These are phyloP conservation scores for Hypholoma fasciculare DNA, from an alignment of 768 basidiomycete species.

Conservation along the genomic window DNA sequence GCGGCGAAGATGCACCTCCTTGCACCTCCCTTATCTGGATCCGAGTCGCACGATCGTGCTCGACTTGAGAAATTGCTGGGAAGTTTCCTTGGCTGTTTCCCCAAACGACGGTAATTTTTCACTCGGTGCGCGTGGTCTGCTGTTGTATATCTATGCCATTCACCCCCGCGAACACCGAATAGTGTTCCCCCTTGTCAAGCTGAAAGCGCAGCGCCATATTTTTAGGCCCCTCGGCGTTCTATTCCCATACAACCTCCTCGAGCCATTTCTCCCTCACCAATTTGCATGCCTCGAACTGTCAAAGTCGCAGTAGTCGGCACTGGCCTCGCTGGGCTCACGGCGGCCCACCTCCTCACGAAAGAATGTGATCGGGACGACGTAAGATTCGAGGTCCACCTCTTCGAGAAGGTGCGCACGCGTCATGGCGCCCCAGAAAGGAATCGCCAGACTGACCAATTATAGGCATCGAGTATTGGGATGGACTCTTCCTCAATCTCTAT, in stretches of 20 bases:
- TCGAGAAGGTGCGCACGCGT: slow-evolving; percentile 58
- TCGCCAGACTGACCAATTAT: neutral
- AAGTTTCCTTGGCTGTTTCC: no score
- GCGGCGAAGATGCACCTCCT: neutral
- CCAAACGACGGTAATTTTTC: no score
- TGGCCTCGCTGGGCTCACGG: slow-evolving; percentile 72
- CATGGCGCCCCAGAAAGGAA: neutral
- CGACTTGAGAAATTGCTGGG: neutral
- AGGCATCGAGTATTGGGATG: slow-evolving; percentile 66
- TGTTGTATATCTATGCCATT: no score
- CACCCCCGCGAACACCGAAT: no score
- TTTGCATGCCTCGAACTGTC: slow-evolving; percentile 37
- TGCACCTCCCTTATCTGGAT: neutral
- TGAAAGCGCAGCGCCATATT: no score
- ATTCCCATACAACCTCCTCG: no score
- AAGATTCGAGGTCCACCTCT: slow-evolving; percentile 66
- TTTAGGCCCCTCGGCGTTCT: no score
- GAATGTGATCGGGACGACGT: slow-evolving; percentile 35
- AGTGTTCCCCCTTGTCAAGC: no score
- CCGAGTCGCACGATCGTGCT: neutral
- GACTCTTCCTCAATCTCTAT: slow-evolving; percentile 61
- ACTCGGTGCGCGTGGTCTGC: no score
- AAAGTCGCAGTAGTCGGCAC: slow-evolving; percentile 73
- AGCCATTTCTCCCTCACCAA: no score
- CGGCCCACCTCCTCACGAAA: slow-evolving; percentile 56